phyloP scores from a whole-genome alignment of 441 rosid genomes.

The Bocquillonia castaneifolia region DNA sequence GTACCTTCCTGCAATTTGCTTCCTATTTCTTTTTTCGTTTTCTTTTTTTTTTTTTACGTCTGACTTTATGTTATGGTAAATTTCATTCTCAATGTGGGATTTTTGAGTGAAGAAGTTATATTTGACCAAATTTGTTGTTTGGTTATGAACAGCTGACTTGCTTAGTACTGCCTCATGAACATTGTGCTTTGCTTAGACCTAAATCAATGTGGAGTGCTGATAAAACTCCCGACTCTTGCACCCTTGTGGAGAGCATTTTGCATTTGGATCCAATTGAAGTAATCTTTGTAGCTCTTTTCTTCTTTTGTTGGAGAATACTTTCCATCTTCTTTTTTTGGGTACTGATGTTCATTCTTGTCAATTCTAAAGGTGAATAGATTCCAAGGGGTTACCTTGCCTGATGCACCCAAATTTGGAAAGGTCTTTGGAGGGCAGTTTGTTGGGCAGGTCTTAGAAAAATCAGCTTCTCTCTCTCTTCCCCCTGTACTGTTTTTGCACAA shows the following conservation, averaged over 20 bases:
- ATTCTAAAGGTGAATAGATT: slow-evolving; percentile 70
- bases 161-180: slow-evolving; percentile 62
- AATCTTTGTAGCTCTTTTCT: slow-evolving; percentile 13
- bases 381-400: slow-evolving; percentile 77
- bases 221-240: slow-evolving; percentile 45
- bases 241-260: slow-evolving; percentile 73
- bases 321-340: not conserved
- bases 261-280: slow-evolving; percentile 90
- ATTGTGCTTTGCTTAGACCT: slow-evolving; percentile 56
- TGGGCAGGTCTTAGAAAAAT: slow-evolving; percentile 77
- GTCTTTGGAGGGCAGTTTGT: slow-evolving; percentile 94
- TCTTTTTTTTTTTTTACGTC: slow-evolving; percentile 6
- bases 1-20: slow-evolving; percentile 31
- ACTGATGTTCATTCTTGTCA: slow-evolving; percentile 8
- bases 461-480: slow-evolving; percentile 6
- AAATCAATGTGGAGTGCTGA: slow-evolving; percentile 89
- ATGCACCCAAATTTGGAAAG: slow-evolving; percentile 83
- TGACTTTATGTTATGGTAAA: not conserved
- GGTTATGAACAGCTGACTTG: slow-evolving; percentile 59
- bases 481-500: slow-evolving; percentile 8
- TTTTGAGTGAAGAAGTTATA: not conserved
- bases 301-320: not conserved
- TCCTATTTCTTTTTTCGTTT: not conserved
- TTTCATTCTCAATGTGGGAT: slow-evolving; percentile 12
- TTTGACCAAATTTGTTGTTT: not conserved